Conservation (phyloP, 1,139 yeast species). For the Blastobotrys persicus region DNA sequence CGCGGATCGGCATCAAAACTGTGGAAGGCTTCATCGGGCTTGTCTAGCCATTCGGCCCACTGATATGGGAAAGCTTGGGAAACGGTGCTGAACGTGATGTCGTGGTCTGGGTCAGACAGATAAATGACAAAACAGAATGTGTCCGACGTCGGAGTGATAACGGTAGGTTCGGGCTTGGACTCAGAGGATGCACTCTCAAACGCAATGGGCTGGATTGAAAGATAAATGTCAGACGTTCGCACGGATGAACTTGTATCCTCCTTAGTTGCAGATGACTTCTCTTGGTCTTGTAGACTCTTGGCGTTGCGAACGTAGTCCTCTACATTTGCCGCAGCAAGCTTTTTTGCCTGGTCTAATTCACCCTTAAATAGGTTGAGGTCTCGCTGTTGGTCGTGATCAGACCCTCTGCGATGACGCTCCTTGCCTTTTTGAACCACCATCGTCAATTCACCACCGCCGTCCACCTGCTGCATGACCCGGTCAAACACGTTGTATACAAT, state of each 20-base stretch:
- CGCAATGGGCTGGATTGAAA: conserved; percentile 67
- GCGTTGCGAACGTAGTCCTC: conserved; percentile 51
- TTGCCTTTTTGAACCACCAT: conserved; percentile 48
- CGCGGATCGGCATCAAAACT: conserved; percentile 71
- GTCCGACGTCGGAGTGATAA: conserved; percentile 33
- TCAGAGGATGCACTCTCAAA: conserved; percentile 34
- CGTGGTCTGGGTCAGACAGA: conserved; percentile 74
- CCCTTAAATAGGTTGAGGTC: conserved; percentile 75
- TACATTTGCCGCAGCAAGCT: conserved; percentile 80
- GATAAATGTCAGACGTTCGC: conserved; percentile 64
- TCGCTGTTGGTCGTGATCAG: conserved; percentile 39
- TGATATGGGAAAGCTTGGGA: conserved; percentile 87
- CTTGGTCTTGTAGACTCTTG: background rate
- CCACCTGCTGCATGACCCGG: conserved; percentile 86
- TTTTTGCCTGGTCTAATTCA: conserved; percentile 80
- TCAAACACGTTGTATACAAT: conserved; percentile 68
- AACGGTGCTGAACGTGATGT: conserved; percentile 66
- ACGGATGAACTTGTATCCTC: conserved; percentile 27
- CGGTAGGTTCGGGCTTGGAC: conserved; percentile 25
- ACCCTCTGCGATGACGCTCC: conserved; percentile 39
- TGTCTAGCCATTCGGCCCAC: conserved; percentile 85
- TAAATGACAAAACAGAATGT: conserved; percentile 68
- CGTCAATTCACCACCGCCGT: conserved; percentile 67
- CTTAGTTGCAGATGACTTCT: conserved; percentile 13
- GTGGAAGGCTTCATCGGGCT: conserved; percentile 31